Conservation (phyloP, 768 basidiomycete species). For the Tylopilus rubrobrunneus region DNA sequence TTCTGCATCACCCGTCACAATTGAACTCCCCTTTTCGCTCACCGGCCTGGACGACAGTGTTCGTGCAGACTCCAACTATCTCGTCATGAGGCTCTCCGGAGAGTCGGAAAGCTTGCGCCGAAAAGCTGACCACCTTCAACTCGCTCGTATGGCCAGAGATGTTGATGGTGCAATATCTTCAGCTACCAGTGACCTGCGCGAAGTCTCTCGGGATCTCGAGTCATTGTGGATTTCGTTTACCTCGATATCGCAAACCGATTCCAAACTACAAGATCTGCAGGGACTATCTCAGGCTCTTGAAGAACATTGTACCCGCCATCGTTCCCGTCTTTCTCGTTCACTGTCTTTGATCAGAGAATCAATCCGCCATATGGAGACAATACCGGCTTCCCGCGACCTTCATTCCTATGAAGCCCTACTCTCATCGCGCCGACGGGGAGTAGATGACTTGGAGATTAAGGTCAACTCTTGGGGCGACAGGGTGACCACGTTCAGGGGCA, state of each 20-base stretch:
- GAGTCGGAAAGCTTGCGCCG: slow-evolving; percentile 47
- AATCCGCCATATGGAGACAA: slow-evolving; percentile 52
- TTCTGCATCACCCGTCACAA: slow-evolving; percentile 28
- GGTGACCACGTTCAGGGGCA: slow-evolving; percentile 27
- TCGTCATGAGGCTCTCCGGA: slow-evolving; percentile 59
- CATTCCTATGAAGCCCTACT: slow-evolving; percentile 47
- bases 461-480: slow-evolving; percentile 47
- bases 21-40: slow-evolving; percentile 55
- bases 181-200: slow-evolving; percentile 36
- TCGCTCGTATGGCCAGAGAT: slow-evolving; percentile 52
- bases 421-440: slow-evolving; percentile 43
- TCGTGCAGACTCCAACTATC: slow-evolving; percentile 66
- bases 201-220: slow-evolving; percentile 38
- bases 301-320: slow-evolving; percentile 30
- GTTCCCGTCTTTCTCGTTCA: slow-evolving; percentile 40
- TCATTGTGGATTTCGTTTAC: slow-evolving; percentile 36
- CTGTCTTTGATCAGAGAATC: slow-evolving; percentile 53
- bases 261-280: slow-evolving; percentile 35
- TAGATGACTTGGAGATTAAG: slow-evolving; percentile 49
- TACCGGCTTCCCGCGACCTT: slow-evolving; percentile 40
- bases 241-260: slow-evolving; percentile 22
- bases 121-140: slow-evolving; percentile 44
- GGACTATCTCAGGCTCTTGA: slow-evolving; percentile 37
- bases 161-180: slow-evolving; percentile 42
- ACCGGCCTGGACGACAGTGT: slow-evolving; percentile 59